Percentiles rank a stretch among this genome's conserved stretches.
Evolutionary conservation across 495 filamentous ascomycete species (phyloP).

Genomic region (Aspergillus ostianus): DNA sequence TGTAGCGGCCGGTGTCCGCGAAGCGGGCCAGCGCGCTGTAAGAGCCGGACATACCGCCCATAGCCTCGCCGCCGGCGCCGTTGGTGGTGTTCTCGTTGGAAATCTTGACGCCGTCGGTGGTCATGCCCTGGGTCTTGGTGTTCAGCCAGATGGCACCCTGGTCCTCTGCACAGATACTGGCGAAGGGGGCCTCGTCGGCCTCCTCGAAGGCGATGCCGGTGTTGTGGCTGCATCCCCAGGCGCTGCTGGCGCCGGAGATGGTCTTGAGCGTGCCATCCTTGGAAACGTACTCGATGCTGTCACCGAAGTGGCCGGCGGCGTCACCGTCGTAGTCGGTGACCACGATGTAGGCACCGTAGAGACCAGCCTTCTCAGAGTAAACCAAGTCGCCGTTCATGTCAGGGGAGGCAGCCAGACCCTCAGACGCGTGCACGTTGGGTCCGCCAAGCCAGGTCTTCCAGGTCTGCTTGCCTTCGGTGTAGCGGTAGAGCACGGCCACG

Average conservation of each 20-base stretch:
- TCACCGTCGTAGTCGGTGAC: slow-evolving; percentile 50
- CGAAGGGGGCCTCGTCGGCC: slow-evolving; percentile 48
- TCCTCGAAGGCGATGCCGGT: slow-evolving; percentile 57
- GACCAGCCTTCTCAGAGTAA: slow-evolving; percentile 46
- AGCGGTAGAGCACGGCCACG: slow-evolving; percentile 48
- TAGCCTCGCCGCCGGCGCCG: slow-evolving; percentile 50
- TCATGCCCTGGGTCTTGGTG: slow-evolving; percentile 51
- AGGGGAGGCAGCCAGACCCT: slow-evolving; percentile 43
- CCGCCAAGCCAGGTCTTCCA: slow-evolving; percentile 54
- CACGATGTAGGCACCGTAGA: slow-evolving; percentile 56
- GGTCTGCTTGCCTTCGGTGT: slow-evolving; percentile 43
- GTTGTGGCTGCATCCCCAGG: slow-evolving; percentile 59
- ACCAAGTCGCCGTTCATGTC: slow-evolving; percentile 57
- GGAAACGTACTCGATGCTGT: slow-evolving; percentile 52
- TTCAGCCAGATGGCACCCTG: slow-evolving; percentile 60
- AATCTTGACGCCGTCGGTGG: slow-evolving; percentile 48
- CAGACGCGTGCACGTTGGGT: slow-evolving; percentile 42
- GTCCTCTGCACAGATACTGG: slow-evolving; percentile 54
- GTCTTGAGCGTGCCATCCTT: slow-evolving; percentile 39
- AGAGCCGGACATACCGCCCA: slow-evolving; percentile 57
- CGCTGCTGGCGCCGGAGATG: slow-evolving; percentile 45
- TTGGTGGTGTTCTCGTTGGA: slow-evolving; percentile 56
- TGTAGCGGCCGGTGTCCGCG: slow-evolving; percentile 39
- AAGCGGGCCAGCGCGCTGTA: slow-evolving; percentile 51
- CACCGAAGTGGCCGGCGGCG: slow-evolving; percentile 53